These are phyloP conservation scores for Cryphonectria radicalis DNA, from an alignment of 2,329 filamentous ascomycete genomes.

Conservation along the genomic window DNA sequence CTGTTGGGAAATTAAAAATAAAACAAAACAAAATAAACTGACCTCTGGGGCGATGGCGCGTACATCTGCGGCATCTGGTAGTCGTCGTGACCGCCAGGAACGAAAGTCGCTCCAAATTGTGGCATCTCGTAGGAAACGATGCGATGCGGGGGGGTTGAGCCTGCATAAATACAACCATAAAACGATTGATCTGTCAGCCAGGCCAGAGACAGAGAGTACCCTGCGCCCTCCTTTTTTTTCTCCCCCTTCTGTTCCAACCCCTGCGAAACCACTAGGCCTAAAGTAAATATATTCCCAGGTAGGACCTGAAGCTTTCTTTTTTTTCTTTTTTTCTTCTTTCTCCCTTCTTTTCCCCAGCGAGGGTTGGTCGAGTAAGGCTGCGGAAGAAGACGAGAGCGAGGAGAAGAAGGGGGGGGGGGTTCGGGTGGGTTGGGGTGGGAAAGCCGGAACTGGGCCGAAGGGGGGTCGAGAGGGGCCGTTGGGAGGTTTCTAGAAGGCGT, in stretches of 20 bases:
- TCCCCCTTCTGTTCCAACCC: constrained; percentile 11
- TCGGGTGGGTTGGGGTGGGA: constrained; percentile 16
- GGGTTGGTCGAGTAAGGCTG: background rate
- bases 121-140: constrained; percentile 47
- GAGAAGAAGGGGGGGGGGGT: too few species aligned
- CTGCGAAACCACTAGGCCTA: constrained; percentile 24
- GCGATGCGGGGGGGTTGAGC: constrained; percentile 36
- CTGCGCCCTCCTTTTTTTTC: constrained; percentile 14
- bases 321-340: background rate
- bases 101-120: constrained; percentile 60
- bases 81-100: constrained; percentile 62
- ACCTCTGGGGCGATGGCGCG: constrained; percentile 63
- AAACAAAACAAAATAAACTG: constrained; percentile 34
- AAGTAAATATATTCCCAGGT: constrained; percentile 26
- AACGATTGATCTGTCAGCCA: constrained; percentile 34
- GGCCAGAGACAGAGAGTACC: background rate
- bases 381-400: background rate
- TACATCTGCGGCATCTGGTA: constrained; percentile 65
- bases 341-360: background rate
- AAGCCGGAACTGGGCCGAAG: constrained; percentile 21
- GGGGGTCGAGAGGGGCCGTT: constrained; percentile 14
- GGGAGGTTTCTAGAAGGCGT: constrained; percentile 25
- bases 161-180: constrained; percentile 39
- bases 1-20: constrained; percentile 8
- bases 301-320: constrained; percentile 27